phyloP scores from a whole-genome alignment of 2,329 filamentous ascomycete species.

The Periconia sp. region DNA sequence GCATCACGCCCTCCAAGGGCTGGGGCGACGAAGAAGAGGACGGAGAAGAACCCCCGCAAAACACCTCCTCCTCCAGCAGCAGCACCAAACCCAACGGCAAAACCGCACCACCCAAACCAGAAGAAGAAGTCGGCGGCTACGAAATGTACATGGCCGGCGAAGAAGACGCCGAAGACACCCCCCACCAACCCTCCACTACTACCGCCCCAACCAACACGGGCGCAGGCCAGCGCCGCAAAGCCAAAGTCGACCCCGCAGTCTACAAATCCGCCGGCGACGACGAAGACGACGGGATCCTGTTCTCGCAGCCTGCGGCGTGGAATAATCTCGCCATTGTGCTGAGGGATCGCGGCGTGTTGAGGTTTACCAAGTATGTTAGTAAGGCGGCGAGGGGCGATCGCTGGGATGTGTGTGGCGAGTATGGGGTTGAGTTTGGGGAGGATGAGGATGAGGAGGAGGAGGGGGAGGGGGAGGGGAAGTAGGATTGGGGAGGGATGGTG shows the following conservation, averaged over 20 bases:
- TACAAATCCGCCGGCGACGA: constrained; percentile 62
- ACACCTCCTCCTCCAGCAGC: constrained; percentile 34
- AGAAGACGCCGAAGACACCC: constrained; percentile 55
- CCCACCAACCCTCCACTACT: constrained; percentile 51
- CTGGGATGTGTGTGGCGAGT: constrained; percentile 84
- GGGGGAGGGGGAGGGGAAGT: background rate
- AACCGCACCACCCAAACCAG: constrained; percentile 43
- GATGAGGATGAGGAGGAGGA: constrained; percentile 47
- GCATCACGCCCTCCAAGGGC: constrained; percentile 79
- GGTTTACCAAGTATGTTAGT: constrained; percentile 97
- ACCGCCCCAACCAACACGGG: constrained; percentile 45
- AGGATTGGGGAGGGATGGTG: no score
- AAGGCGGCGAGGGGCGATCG: constrained; percentile 79
- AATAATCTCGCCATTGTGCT: constrained; percentile 91
- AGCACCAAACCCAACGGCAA: constrained; percentile 34
- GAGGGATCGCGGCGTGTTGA: constrained; percentile 79
- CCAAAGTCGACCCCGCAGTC: constrained; percentile 72
- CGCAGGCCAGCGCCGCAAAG: constrained; percentile 49
- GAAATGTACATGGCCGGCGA: constrained; percentile 92
- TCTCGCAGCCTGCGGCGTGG: constrained; percentile 73
- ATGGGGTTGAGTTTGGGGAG: constrained; percentile 66
- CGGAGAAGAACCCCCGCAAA: constrained; percentile 49
- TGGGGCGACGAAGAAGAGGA: constrained; percentile 75
- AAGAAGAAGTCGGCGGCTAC: constrained; percentile 70
- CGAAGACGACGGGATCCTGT: constrained; percentile 75